These are phyloP conservation scores for Rhizopogon rudus DNA, from an alignment of 768 basidiomycete genomes.

Conservation along the genomic window DNA sequence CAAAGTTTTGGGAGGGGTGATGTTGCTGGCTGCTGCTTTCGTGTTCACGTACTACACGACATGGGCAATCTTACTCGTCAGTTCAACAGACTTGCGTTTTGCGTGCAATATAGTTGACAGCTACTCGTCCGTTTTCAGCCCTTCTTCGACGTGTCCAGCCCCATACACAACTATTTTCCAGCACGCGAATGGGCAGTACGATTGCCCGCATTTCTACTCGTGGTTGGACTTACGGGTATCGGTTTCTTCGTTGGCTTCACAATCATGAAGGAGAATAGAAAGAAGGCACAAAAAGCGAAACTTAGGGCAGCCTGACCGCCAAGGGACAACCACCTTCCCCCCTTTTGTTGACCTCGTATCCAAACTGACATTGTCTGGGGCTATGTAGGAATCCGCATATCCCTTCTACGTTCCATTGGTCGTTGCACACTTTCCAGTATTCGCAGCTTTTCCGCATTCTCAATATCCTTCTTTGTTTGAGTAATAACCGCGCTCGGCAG, in stretches of 20 bases:
- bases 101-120: not conserved
- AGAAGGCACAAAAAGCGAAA: slow-evolving; percentile 58
- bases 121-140: slow-evolving; percentile 42
- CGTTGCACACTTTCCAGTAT: slow-evolving; percentile 38
- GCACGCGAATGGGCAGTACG: slow-evolving; percentile 90
- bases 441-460: slow-evolving; percentile 67
- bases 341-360: not conserved
- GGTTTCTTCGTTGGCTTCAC: slow-evolving; percentile 78
- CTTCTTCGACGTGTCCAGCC: slow-evolving; percentile 72
- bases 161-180: slow-evolving; percentile 78
- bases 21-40: slow-evolving; percentile 73
- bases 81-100: slow-evolving; percentile 17
- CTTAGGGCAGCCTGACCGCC: slow-evolving; percentile 49
- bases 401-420: slow-evolving; percentile 18
- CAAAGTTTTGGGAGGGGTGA: slow-evolving; percentile 70
- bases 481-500: slow-evolving; percentile 43
- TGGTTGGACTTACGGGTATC: slow-evolving; percentile 76
- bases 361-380: not conserved
- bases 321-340: not conserved
- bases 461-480: slow-evolving; percentile 57
- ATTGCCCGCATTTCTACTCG: slow-evolving; percentile 77
- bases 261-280: slow-evolving; percentile 67
- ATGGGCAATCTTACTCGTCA: slow-evolving; percentile 85
- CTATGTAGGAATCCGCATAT: slow-evolving; percentile 7
- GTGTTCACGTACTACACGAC: slow-evolving; percentile 88